phyloP scores from a whole-genome alignment of 2,329 filamentous ascomycete species.

The Aspergillus intermedius region DNA sequence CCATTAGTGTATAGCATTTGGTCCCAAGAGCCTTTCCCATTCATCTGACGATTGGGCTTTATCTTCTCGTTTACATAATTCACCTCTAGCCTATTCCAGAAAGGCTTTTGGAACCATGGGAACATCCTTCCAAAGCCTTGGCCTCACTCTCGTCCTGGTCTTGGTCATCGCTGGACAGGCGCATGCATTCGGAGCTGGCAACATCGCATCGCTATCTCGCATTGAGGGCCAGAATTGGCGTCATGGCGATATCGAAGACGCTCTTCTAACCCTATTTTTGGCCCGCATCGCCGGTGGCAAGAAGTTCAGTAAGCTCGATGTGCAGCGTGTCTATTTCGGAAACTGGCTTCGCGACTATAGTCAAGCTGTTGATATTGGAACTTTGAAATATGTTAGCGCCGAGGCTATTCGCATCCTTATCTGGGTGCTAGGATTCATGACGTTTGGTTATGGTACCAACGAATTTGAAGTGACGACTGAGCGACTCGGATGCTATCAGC shows the following conservation, averaged over 20 bases:
- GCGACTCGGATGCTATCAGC: slow-evolving; percentile 72
- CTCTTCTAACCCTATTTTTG: slow-evolving; percentile 66
- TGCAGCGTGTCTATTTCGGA: slow-evolving; percentile 89
- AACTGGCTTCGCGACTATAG: slow-evolving; percentile 95
- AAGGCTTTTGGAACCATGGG: slow-evolving; percentile 11
- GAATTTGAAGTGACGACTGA: slow-evolving; percentile 81
- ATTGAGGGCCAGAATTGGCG: slow-evolving; percentile 84
- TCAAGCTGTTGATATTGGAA: slow-evolving; percentile 88
- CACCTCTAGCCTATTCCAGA: neutral
- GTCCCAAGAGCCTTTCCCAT: no score
- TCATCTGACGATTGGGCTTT: neutral
- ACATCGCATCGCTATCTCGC: slow-evolving; percentile 74
- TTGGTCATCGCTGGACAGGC: slow-evolving; percentile 62
- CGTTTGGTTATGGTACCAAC: slow-evolving; percentile 67
- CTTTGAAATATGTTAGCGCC: slow-evolving; percentile 81
- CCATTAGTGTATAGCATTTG: neutral
- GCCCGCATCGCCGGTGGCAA: slow-evolving; percentile 60
- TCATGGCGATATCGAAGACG: slow-evolving; percentile 90
- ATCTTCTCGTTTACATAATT: neutral
- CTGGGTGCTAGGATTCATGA: slow-evolving; percentile 85
- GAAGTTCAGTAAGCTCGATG: slow-evolving; percentile 82
- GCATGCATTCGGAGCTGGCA: slow-evolving; percentile 78
- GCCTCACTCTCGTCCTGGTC: slow-evolving; percentile 47
- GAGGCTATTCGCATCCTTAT: slow-evolving; percentile 86
- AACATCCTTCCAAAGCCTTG: slow-evolving; percentile 12